Evolutionary conservation across 176 grass and related monocot species (phyloP).

Genomic region (Bromus sterilis): DNA sequence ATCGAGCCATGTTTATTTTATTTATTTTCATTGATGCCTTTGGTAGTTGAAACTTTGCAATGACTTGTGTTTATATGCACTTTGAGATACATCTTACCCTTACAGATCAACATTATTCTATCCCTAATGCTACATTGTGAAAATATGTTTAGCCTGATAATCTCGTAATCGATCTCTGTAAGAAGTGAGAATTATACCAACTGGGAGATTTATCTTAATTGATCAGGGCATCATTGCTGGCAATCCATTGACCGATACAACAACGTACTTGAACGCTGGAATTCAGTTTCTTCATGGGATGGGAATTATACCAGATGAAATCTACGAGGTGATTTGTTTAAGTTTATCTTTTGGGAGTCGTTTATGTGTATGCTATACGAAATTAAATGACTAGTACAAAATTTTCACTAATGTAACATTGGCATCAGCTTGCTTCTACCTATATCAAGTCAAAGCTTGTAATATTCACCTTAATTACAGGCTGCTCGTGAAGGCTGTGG

Average conservation of each 20-base stretch:
- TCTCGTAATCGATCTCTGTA: not conserved
- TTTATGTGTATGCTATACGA: not conserved
- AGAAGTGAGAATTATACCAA: not conserved
- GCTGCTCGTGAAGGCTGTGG: not conserved
- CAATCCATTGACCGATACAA: slow-evolving; percentile 27
- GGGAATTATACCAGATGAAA: slow-evolving; percentile 48
- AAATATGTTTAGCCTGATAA: not conserved
- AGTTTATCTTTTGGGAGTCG: not conserved
- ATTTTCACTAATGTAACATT: not conserved
- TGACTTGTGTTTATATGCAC: not conserved
- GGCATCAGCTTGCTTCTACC: not conserved
- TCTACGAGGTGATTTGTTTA: slow-evolving; percentile 30
- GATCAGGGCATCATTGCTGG: slow-evolving; percentile 38
- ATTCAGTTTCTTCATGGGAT: slow-evolving; percentile 39
- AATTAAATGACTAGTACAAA: not conserved
- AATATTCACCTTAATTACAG: not conserved
- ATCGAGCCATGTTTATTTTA: not conserved
- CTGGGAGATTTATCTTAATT: not conserved
- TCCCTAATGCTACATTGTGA: no score
- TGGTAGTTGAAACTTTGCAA: not conserved
- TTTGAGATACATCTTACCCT: no score
- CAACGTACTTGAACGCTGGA: not conserved
- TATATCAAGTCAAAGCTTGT: not conserved
- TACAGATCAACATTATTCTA: no score
- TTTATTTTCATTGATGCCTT: not conserved